Percentiles rank a stretch among this genome's conserved stretches.
Evolutionary conservation across 1,284 basidiomycete species (phyloP).

Genomic region (Laetiporus sulphureus): DNA sequence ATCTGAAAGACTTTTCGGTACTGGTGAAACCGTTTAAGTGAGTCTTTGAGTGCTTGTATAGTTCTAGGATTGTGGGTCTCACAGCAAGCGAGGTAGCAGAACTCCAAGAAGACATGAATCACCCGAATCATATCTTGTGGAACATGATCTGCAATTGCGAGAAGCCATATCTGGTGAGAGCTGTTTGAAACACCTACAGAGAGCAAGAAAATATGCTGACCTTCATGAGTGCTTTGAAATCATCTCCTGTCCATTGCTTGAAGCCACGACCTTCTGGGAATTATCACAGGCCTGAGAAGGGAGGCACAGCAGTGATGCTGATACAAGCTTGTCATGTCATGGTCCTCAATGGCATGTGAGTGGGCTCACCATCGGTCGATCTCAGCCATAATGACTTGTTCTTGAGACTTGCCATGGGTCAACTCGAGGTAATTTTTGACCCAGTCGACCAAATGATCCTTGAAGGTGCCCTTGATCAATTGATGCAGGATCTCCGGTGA

Average conservation of each 20-base stretch:
- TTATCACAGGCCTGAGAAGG: slow-evolving; percentile 12
- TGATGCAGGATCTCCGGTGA: slow-evolving; percentile 9
- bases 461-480: slow-evolving; percentile 11
- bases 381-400: slow-evolving; percentile 6
- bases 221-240: slow-evolving; percentile 19
- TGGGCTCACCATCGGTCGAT: slow-evolving; percentile 16
- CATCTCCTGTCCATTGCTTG: slow-evolving; percentile 21
- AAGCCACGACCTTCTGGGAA: slow-evolving; percentile 16
- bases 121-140: slow-evolving; percentile 14
- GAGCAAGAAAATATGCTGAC: neutral
- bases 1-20: slow-evolving; percentile 8
- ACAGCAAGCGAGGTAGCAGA: slow-evolving; percentile 10
- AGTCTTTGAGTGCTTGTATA: slow-evolving; percentile 1
- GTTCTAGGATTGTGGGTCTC: neutral
- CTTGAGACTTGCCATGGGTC: neutral
- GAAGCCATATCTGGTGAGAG: slow-evolving; percentile 14
- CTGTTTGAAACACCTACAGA: neutral
- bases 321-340: too few relatives aligned
- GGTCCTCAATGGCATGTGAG: slow-evolving; percentile 1
- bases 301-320: slow-evolving; percentile 11
- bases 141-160: slow-evolving; percentile 17
- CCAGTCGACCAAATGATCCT: slow-evolving; percentile 18
- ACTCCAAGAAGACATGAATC: slow-evolving; percentile 14
- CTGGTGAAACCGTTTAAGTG: slow-evolving; percentile 10
- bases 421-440: slow-evolving; percentile 4